Evolutionary conservation across 495 filamentous ascomycete genomes (phyloP).

Genomic region (Daldinia caldariorum): DNA sequence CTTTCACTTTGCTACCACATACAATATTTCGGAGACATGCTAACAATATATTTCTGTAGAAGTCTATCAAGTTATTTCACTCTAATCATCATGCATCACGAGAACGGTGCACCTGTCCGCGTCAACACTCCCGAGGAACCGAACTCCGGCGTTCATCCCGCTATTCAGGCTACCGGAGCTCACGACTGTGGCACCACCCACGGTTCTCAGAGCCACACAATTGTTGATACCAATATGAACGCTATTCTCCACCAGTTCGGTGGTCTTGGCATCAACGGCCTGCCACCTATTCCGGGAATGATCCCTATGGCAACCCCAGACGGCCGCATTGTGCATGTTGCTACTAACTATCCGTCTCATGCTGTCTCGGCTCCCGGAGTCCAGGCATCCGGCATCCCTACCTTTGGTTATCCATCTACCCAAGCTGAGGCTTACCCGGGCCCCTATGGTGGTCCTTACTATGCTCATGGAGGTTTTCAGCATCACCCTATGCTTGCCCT

Average conservation of each 20-base stretch:
- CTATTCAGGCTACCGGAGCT: constrained; percentile 20
- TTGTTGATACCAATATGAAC: constrained; percentile 40
- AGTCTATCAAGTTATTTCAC: constrained; percentile 22
- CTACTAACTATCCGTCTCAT: constrained; percentile 40
- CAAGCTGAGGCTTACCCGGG: constrained; percentile 36
- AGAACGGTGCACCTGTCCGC: constrained; percentile 15
- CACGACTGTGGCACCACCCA: constrained; percentile 30
- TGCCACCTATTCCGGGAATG: constrained; percentile 38
- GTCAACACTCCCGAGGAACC: constrained; percentile 7
- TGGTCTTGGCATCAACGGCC: constrained; percentile 42
- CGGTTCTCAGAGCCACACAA: constrained; percentile 24
- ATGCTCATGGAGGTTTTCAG: constrained; percentile 35
- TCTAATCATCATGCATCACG: constrained; percentile 18
- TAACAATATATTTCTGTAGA: constrained; percentile 15
- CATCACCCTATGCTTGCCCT: constrained; percentile 47
- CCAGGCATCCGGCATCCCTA: constrained; percentile 29
- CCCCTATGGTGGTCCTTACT: constrained; percentile 34
- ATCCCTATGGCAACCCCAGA: constrained; percentile 48
- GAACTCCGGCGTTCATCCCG: constrained; percentile 8
- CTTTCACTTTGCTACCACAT: background rate
- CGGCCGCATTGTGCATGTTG: constrained; percentile 50
- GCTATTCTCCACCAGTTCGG: constrained; percentile 48
- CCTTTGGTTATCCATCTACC: constrained; percentile 43
- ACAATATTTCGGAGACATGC: background rate
- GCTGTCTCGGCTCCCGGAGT: constrained; percentile 28